Percentiles rank a stretch among this genome's conserved stretches.
These are phyloP conservation scores for Flammula alnicola DNA, from an alignment of 1,284 basidiomycete species.

Conservation along the genomic window DNA sequence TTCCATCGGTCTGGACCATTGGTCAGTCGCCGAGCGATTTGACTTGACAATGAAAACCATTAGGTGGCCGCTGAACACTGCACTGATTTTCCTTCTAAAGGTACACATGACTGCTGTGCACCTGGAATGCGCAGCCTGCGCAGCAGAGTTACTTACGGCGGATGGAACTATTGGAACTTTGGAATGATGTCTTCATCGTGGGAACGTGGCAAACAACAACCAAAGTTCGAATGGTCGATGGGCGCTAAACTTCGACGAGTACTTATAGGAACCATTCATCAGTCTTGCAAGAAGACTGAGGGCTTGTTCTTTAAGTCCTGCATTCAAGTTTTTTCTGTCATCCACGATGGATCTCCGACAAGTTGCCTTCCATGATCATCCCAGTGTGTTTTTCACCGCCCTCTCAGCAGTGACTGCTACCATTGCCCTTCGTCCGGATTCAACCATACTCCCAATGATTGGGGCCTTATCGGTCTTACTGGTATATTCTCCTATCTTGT, in stretches of 20 bases:
- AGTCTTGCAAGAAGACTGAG: constrained; percentile 14
- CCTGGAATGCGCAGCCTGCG: no score
- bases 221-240: constrained; percentile 12
- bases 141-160: no score
- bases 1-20: not conserved
- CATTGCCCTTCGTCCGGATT: constrained; percentile 53
- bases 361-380: constrained; percentile 39
- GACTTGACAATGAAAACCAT: no score
- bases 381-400: constrained; percentile 42
- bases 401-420: constrained; percentile 42
- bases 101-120: no score
- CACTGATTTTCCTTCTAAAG: no score
- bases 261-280: constrained; percentile 21
- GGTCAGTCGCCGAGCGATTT: not conserved
- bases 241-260: constrained; percentile 24
- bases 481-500: constrained; percentile 52
- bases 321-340: constrained; percentile 5
- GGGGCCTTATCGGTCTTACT: constrained; percentile 52
- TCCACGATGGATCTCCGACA: constrained; percentile 29
- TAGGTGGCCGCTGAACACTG: no score
- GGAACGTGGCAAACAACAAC: constrained; percentile 11
- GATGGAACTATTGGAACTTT: not conserved
- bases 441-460: constrained; percentile 54
- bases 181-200: constrained; percentile 1
- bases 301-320: constrained; percentile 17